These are phyloP conservation scores for Arachis hypogaea DNA, from an alignment of 306 rosid species.

Conservation along the genomic window DNA sequence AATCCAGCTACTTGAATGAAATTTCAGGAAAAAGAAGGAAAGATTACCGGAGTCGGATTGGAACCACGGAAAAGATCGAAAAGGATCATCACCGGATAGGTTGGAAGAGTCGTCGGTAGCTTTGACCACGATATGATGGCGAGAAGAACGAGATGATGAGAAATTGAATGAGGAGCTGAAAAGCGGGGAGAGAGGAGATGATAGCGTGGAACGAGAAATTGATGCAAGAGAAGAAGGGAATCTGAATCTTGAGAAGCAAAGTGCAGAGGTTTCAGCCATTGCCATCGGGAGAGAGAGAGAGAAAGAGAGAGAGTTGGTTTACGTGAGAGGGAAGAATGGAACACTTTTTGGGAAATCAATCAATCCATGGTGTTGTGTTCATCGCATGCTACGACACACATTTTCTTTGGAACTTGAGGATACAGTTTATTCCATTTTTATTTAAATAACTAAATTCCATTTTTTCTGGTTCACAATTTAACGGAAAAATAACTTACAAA, in stretches of 20 bases:
- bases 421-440: background rate
- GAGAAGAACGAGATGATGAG: conserved; percentile 36
- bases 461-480: too few relatives aligned
- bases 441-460: too few relatives aligned
- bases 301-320: background rate
- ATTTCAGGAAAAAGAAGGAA: background rate
- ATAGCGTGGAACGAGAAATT: conserved; percentile 37
- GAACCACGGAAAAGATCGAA: conserved; percentile 76
- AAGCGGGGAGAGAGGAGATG: conserved; percentile 28
- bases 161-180: conserved; percentile 38
- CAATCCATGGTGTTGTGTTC: background rate
- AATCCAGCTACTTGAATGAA: too few relatives aligned
- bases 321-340: background rate
- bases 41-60: conserved; percentile 55
- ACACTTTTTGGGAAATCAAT: background rate
- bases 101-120: conserved; percentile 48
- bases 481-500: too few relatives aligned
- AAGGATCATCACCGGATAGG: conserved; percentile 54
- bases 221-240: conserved; percentile 44
- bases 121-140: conserved; percentile 49
- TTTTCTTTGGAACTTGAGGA: background rate
- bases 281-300: conserved; percentile 48
- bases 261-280: conserved; percentile 73
- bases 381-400: conserved; percentile 20
- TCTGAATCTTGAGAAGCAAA: conserved; percentile 51